phyloP scores from a whole-genome alignment of 805 yeast genomes.

The Saccharomycopsis sp. region DNA sequence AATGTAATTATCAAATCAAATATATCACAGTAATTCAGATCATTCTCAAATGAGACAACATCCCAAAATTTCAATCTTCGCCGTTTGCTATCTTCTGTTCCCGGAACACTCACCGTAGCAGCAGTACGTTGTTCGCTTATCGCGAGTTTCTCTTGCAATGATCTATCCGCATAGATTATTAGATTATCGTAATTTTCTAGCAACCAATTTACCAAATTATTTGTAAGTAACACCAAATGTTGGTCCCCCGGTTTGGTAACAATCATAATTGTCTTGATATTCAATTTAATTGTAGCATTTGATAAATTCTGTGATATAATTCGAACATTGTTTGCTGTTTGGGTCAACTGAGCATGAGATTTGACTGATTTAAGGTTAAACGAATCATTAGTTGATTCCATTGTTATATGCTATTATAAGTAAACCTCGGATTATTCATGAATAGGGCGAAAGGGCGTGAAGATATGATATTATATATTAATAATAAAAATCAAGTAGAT shows the following conservation, averaged over 20 bases:
- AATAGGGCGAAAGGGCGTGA: not conserved
- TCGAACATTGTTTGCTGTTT: slow-evolving; percentile 76
- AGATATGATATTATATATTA: not conserved
- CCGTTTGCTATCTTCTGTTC: slow-evolving; percentile 7
- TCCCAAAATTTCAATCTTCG: slow-evolving; percentile 35
- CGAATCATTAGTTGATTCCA: slow-evolving; percentile 3
- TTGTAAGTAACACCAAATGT: slow-evolving; percentile 63
- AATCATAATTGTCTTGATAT: slow-evolving; percentile 64
- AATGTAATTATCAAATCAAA: slow-evolving; percentile 55
- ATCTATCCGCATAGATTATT: slow-evolving; percentile 66
- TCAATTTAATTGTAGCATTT: slow-evolving; percentile 64
- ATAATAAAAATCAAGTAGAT: not conserved
- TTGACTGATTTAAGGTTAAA: slow-evolving; percentile 45
- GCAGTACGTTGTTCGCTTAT: too few relatives aligned
- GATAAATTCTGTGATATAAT: slow-evolving; percentile 64
- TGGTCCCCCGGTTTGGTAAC: slow-evolving; percentile 90
- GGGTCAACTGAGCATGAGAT: slow-evolving; percentile 70
- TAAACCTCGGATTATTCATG: not conserved
- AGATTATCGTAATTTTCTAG: slow-evolving; percentile 35
- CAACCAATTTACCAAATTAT: slow-evolving; percentile 77
- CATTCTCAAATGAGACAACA: slow-evolving; percentile 26
- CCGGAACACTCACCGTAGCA: not conserved
- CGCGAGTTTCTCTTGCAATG: slow-evolving; percentile 36
- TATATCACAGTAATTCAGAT: slow-evolving; percentile 26
- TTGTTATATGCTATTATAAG: too few relatives aligned